Evolutionary conservation across 148 eudicot species (phyloP).

Genomic region (Rhododendron molle): DNA sequence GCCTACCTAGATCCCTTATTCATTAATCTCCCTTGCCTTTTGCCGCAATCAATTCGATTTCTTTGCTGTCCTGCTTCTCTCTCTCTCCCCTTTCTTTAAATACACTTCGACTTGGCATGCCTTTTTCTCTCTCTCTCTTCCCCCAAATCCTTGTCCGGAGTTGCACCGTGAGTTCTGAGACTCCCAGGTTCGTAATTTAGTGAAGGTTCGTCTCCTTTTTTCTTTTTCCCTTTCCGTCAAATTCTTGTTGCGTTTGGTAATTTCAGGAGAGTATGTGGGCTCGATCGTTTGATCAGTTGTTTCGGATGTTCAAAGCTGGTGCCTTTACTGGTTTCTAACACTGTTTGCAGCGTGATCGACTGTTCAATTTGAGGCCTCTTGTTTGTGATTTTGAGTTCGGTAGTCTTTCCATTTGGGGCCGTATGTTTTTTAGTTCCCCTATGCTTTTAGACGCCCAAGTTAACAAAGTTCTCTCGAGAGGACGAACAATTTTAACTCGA

Average conservation of each 20-base stretch:
- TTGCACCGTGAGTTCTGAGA: conserved; percentile 1
- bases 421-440: neutral
- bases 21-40: conserved; percentile 51
- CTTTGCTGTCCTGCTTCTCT: conserved; percentile 10
- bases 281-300: conserved; percentile 6
- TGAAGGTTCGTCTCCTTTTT: conserved; percentile 16
- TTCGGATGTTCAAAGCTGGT: conserved; percentile 8
- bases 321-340: neutral
- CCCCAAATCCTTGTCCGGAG: neutral
- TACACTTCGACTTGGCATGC: neutral
- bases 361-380: conserved; percentile 12
- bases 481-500: neutral
- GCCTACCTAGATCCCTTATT: conserved; percentile 47
- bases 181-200: conserved; percentile 1
- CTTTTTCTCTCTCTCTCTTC: neutral
- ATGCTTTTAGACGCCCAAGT: neutral
- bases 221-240: neutral
- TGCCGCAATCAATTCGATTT: conserved; percentile 62
- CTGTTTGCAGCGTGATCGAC: conserved; percentile 6
- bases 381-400: conserved; percentile 7
- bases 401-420: neutral
- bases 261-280: neutral
- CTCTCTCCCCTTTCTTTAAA: neutral
- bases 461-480: neutral
- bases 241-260: neutral